Evolutionary conservation across 1,139 yeast genomes (phyloP).

Genomic region (Waltiozyma sp.): DNA sequence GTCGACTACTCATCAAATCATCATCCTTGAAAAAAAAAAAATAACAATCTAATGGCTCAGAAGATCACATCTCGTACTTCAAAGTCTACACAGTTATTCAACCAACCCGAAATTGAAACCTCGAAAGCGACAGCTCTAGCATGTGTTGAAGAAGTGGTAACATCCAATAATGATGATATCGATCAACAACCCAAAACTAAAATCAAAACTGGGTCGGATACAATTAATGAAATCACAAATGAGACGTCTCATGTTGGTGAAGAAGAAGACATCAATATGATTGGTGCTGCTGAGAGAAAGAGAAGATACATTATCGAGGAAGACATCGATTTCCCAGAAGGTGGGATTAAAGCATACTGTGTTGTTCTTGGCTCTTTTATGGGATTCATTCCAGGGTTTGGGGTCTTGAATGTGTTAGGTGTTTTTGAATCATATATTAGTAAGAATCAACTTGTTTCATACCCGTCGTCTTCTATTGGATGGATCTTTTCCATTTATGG

Average conservation of each 20-base stretch:
- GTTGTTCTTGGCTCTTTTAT: conserved; percentile 55
- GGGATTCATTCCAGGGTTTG: conserved; percentile 54
- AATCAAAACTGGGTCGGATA: background rate
- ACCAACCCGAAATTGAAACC: no score
- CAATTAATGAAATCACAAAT: background rate
- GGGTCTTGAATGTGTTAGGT: conserved; percentile 57
- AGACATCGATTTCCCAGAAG: conserved; percentile 38
- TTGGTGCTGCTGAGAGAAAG: background rate
- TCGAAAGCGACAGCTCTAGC: no score
- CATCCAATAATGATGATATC: no score
- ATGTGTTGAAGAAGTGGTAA: no score
- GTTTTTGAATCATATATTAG: conserved; percentile 56
- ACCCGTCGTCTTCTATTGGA: conserved; percentile 40
- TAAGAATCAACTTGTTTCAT: conserved; percentile 35
- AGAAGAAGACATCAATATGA: background rate
- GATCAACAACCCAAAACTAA: no score
- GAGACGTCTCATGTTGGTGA: background rate
- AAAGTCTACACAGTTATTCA: no score
- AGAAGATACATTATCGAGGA: background rate
- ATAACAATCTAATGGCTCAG: no score
- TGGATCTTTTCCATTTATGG: conserved; percentile 60
- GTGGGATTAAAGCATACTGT: conserved; percentile 46
- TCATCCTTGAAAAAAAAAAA: no score
- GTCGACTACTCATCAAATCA: no score
- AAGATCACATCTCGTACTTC: no score